phyloP scores from a whole-genome alignment of 2,329 filamentous ascomycete genomes.

The Madurella mycetomatis region DNA sequence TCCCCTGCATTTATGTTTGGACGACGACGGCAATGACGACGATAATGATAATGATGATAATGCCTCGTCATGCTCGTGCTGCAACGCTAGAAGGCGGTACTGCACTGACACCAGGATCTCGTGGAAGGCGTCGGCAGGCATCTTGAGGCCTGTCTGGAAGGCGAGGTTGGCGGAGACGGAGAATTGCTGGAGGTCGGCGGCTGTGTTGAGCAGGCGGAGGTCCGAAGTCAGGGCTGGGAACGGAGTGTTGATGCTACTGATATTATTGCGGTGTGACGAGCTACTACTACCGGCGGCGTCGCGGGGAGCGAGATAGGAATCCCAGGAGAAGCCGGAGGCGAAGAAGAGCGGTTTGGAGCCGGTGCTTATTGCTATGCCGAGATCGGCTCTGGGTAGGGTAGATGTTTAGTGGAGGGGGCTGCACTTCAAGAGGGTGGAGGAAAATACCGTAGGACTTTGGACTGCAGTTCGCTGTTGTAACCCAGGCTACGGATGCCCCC shows the following conservation, averaged over 20 bases:
- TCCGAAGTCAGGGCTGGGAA: slow-evolving; percentile 12
- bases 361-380: slow-evolving; percentile 7
- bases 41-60: too few species aligned
- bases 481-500: slow-evolving; percentile 16
- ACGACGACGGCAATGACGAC: too few species aligned
- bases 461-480: slow-evolving; percentile 14
- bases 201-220: slow-evolving; percentile 25
- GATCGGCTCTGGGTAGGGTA: slow-evolving; percentile 11
- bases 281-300: not conserved
- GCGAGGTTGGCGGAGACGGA: slow-evolving; percentile 26
- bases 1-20: too few species aligned
- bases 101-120: slow-evolving; percentile 31
- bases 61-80: slow-evolving; percentile 17
- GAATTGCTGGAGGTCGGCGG: slow-evolving; percentile 31
- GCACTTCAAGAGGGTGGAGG: not conserved
- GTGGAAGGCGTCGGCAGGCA: slow-evolving; percentile 27
- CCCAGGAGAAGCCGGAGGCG: slow-evolving; percentile 15
- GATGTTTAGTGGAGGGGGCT: too few species aligned
- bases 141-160: slow-evolving; percentile 21
- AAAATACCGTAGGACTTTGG: slow-evolving; percentile 18
- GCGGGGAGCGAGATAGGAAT: slow-evolving; percentile 4
- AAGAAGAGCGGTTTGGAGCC: slow-evolving; percentile 17
- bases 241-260: not conserved
- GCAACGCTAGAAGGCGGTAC: slow-evolving; percentile 29
- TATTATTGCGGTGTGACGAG: not conserved